A percentile compares a stretch with the other conserved stretches of the same genome.
These are phyloP conservation scores for Pelargonium myrrhifolium DNA, from an alignment of 441 rosid species.

Conservation along the genomic window DNA sequence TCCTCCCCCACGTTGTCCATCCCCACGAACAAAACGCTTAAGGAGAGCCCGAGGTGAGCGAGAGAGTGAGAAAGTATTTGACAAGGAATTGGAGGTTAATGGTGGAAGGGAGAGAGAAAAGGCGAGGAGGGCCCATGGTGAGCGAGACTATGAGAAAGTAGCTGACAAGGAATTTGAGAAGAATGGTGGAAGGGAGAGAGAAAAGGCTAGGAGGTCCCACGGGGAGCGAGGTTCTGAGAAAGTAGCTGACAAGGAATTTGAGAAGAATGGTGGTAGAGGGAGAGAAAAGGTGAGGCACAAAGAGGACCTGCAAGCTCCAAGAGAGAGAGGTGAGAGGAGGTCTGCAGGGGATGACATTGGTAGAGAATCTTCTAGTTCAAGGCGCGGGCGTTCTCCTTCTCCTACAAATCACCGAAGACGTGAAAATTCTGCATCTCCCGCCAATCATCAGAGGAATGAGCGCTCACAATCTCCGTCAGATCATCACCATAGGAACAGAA, in stretches of 20 bases:
- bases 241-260: constrained; percentile 27
- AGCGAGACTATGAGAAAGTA: neutral
- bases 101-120: constrained; percentile 10
- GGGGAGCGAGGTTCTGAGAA: constrained; percentile 28
- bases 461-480: constrained; percentile 30
- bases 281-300: constrained; percentile 30
- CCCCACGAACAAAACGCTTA: constrained; percentile 35
- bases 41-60: constrained; percentile 27
- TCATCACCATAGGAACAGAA: constrained; percentile 41
- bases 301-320: constrained; percentile 30
- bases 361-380: constrained; percentile 40
- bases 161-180: constrained; percentile 25
- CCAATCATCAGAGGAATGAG: neutral
- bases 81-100: constrained; percentile 16
- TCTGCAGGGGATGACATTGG: constrained; percentile 46
- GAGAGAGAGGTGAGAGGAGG: constrained; percentile 43
- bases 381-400: constrained; percentile 51
- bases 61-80: constrained; percentile 20
- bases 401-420: neutral
- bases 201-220: constrained; percentile 33
- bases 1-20: constrained; percentile 30
- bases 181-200: constrained; percentile 4
- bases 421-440: neutral
- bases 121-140: constrained; percentile 12
- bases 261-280: constrained; percentile 30